Conservation (phyloP, 352 stramenopile genomes). For the Pythium vanterpoolii region DNA sequence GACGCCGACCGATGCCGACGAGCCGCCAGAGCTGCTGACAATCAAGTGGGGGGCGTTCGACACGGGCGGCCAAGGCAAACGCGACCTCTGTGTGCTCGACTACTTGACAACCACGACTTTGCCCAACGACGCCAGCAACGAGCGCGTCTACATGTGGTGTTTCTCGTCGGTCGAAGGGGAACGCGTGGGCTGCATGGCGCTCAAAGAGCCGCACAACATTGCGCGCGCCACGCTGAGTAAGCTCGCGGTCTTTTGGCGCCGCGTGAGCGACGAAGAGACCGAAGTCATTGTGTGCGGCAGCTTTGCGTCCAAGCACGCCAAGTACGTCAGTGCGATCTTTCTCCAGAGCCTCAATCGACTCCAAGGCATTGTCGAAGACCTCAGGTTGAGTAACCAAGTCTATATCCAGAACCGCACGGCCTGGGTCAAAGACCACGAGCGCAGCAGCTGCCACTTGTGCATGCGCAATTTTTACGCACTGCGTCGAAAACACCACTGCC, state of each 20-base stretch:
- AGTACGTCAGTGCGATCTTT: constrained; percentile 48
- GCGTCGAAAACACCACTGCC: constrained; percentile 78
- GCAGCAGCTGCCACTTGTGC: constrained; percentile 66
- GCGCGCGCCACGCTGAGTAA: constrained; percentile 54
- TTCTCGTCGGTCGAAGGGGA: constrained; percentile 70
- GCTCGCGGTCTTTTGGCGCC: constrained; percentile 72
- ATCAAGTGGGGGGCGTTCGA: constrained; percentile 80
- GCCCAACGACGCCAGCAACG: constrained; percentile 46
- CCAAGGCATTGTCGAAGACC: constrained; percentile 66
- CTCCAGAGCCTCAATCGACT: constrained; percentile 49
- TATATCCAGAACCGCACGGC: constrained; percentile 63
- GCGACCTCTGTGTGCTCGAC: constrained; percentile 73
- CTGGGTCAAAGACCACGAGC: constrained; percentile 76
- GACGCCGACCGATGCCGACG: constrained; percentile 22
- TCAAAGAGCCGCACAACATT: constrained; percentile 71
- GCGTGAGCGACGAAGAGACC: constrained; percentile 61
- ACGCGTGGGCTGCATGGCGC: constrained; percentile 72
- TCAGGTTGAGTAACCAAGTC: constrained; percentile 69
- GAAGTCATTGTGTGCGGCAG: constrained; percentile 78
- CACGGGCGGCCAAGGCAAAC: constrained; percentile 46
- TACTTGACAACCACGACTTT: constrained; percentile 65
- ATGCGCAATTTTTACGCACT: constrained; percentile 77
- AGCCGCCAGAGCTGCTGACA: constrained; percentile 49
- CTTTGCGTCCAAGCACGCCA: constrained; percentile 69
- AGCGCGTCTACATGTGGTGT: constrained; percentile 69